A percentile compares a stretch with the other conserved stretches of the same genome.
Conservation (phyloP, 2,329 filamentous ascomycete species). For the Lomentospora prolificans region DNA sequence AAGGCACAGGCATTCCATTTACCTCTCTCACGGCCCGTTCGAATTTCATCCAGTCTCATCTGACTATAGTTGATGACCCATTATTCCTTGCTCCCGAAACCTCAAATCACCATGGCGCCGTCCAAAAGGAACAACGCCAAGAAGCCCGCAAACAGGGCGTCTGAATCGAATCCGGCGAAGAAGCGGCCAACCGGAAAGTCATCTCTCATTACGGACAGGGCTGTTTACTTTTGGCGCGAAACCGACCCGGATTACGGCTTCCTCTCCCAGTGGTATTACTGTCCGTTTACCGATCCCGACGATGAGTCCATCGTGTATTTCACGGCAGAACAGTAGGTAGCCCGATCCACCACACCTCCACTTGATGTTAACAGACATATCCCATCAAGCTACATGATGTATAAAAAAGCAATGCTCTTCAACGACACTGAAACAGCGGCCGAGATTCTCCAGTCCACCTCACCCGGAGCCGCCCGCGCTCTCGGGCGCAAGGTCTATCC, state of each 20-base stretch:
- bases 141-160: background rate
- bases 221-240: slow-evolving; percentile 39
- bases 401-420: slow-evolving; percentile 42
- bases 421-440: slow-evolving; percentile 30
- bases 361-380: too few relatives aligned
- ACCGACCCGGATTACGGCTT: slow-evolving; percentile 38
- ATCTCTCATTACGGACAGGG: background rate
- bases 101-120: too few relatives aligned
- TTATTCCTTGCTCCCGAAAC: background rate
- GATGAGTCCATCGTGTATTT: slow-evolving; percentile 28
- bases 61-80: too few relatives aligned
- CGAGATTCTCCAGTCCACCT: slow-evolving; percentile 35
- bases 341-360: too few relatives aligned
- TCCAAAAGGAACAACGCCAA: too few relatives aligned
- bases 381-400: slow-evolving; percentile 47
- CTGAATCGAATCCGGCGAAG: background rate
- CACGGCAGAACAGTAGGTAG: slow-evolving; percentile 40
- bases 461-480: slow-evolving; percentile 38
- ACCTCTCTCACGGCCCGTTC: too few relatives aligned
- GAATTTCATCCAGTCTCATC: too few relatives aligned
- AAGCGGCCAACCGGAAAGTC: background rate
- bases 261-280: slow-evolving; percentile 54
- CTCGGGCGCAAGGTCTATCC: slow-evolving; percentile 45
- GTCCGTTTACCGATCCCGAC: slow-evolving; percentile 33
- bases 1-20: too few relatives aligned